A percentile compares a stretch with the other conserved stretches of the same genome.
Conservation (phyloP, 2,329 filamentous ascomycete genomes). For the Gaeumannomyces tritici region DNA sequence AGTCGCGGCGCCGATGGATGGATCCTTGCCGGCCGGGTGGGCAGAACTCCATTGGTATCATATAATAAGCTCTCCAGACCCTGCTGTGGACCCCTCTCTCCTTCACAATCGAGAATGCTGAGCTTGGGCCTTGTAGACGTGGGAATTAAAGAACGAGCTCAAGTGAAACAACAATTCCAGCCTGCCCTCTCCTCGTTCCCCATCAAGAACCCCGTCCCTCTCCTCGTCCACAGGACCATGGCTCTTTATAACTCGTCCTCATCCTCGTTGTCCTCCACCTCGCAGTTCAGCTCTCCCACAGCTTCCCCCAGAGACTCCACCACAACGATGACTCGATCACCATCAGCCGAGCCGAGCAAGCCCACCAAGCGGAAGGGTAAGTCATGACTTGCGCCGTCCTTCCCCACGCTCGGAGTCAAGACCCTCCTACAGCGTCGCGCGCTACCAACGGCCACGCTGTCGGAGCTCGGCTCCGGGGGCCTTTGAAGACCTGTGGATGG, state of each 20-base stretch:
- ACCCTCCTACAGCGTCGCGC: background rate
- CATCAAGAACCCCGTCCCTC: background rate
- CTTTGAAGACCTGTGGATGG: background rate
- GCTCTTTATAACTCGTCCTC: background rate
- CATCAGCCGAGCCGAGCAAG: constrained; percentile 32
- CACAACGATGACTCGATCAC: constrained; percentile 27
- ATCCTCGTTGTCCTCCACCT: constrained; percentile 10
- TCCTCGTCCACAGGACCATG: background rate
- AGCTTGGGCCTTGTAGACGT: constrained; percentile 1
- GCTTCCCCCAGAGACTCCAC: constrained; percentile 11
- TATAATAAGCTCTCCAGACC: constrained; percentile 3
- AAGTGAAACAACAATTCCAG: background rate
- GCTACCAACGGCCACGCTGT: constrained; percentile 1
- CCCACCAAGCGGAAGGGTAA: constrained; percentile 36
- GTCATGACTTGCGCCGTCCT: constrained; percentile 7
- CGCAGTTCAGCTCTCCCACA: constrained; percentile 7
- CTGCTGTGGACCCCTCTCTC: background rate
- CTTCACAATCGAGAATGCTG: background rate
- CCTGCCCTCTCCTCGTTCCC: background rate
- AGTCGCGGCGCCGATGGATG: background rate
- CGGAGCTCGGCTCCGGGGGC: background rate
- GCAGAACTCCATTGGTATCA: background rate
- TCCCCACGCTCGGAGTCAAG: background rate
- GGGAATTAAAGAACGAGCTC: background rate
- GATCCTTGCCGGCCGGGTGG: constrained; percentile 2